Percentiles rank a stretch among this genome's conserved stretches.
phyloP scores from a whole-genome alignment of 225 moss, liverwort and hornwort species.

The Takakia lepidozioides region DNA sequence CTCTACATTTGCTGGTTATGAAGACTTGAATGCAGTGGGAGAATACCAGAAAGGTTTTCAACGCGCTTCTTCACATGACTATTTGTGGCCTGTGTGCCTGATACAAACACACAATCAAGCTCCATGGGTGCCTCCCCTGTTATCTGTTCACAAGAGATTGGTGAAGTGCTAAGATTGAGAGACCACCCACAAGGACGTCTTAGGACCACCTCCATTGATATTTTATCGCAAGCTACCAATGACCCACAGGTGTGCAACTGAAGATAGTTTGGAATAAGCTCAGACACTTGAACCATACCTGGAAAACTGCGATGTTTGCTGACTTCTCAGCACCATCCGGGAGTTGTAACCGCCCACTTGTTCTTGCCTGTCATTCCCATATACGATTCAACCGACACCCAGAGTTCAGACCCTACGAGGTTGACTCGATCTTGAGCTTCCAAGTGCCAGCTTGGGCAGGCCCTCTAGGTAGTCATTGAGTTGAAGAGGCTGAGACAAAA shows the following conservation, averaged over 20 bases:
- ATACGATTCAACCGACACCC: no score
- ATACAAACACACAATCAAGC: constrained; percentile 70
- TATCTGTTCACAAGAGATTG: constrained; percentile 36
- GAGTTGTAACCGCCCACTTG: constrained; percentile 50
- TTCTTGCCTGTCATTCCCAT: constrained; percentile 35
- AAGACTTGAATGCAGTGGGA: no score
- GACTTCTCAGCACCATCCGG: constrained; percentile 59
- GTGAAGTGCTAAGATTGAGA: no score
- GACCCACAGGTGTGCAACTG: no score
- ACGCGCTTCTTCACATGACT: constrained; percentile 33
- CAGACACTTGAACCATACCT: constrained; percentile 26
- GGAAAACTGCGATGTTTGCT: constrained; percentile 76
- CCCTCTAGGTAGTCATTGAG: no score
- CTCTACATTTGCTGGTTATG: no score
- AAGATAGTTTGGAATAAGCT: no score
- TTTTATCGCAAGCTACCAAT: not conserved
- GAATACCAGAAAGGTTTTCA: constrained; percentile 56
- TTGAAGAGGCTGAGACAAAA: not conserved
- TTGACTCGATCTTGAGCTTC: no score
- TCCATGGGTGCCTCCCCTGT: constrained; percentile 65
- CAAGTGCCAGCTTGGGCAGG: no score
- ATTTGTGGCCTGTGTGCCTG: constrained; percentile 46
- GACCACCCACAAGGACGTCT: not conserved
- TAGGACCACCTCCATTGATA: not conserved
- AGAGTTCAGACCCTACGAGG: no score